Conservation (phyloP, 176 grass and related monocot species). For the Eleusine coracana region DNA sequence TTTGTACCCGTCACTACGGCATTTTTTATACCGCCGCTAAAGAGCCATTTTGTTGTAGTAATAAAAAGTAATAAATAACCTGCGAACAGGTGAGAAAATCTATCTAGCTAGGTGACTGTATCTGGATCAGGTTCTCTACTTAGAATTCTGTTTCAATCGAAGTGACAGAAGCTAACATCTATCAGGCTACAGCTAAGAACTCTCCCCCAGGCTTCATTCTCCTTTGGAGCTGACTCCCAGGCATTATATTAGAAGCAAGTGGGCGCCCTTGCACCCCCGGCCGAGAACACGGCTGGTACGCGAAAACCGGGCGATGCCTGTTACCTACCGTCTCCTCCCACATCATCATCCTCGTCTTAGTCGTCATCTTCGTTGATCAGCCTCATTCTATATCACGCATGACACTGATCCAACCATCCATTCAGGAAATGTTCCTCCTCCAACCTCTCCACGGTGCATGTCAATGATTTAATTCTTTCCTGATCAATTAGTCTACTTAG, state of each 20-base stretch:
- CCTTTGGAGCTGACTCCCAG: constrained; percentile 27
- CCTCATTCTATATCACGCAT: neutral
- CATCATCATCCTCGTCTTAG: constrained; percentile 3
- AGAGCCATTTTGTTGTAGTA: no score
- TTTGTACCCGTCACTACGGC: no score
- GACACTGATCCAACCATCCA: neutral
- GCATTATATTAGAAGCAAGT: constrained; percentile 37
- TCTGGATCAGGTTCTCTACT: neutral
- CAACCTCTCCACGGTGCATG: constrained; percentile 22
- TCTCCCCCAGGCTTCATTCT: constrained; percentile 19
- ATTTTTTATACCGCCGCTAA: no score
- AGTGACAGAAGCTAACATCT: constrained; percentile 1
- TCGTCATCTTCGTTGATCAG: neutral
- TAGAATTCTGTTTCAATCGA: constrained; percentile 1
- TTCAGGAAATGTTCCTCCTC: neutral
- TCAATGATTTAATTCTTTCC: constrained; percentile 11
- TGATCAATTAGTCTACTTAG: constrained; percentile 39
- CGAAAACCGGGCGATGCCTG: constrained; percentile 52
- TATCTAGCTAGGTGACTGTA: neutral
- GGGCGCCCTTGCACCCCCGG: constrained; percentile 17
- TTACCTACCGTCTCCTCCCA: constrained; percentile 39
- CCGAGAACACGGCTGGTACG: constrained; percentile 38
- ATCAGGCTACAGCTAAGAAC: constrained; percentile 30
- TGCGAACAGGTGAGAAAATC: neutral
- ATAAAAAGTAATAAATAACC: neutral